These are phyloP conservation scores for Blastobotrys peoriensis DNA, from an alignment of 805 yeast genomes.

Conservation along the genomic window DNA sequence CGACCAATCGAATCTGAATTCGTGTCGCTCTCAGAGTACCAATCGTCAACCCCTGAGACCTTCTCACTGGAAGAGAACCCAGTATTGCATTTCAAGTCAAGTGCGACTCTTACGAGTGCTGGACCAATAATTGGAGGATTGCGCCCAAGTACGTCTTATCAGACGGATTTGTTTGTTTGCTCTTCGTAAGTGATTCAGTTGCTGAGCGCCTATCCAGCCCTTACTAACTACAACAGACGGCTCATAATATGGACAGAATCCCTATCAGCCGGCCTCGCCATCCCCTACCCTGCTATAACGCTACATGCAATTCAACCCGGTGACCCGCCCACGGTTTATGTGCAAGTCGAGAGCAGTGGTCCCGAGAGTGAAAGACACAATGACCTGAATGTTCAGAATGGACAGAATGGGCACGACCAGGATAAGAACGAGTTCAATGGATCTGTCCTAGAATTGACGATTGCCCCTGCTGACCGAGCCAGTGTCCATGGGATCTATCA, in stretches of 20 bases:
- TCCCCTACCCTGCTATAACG: slow-evolving; percentile 21
- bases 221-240: neutral
- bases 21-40: slow-evolving; percentile 25
- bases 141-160: neutral
- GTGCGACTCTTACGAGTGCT: slow-evolving; percentile 7
- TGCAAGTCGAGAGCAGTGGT: slow-evolving; percentile 17
- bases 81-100: slow-evolving; percentile 21
- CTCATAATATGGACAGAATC: slow-evolving; percentile 21
- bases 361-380: neutral
- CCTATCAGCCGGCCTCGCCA: slow-evolving; percentile 13
- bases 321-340: slow-evolving; percentile 12
- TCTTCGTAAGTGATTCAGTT: slow-evolving; percentile 19
- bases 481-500: slow-evolving; percentile 12
- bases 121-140: slow-evolving; percentile 2
- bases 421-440: slow-evolving; percentile 1
- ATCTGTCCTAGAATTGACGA: slow-evolving; percentile 10
- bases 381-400: no score
- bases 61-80: slow-evolving; percentile 31
- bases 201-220: no score
- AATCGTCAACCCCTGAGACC: slow-evolving; percentile 28
- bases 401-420: slow-evolving; percentile 1
- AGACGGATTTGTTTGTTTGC: slow-evolving; percentile 20
- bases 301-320: slow-evolving; percentile 25
- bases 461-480: slow-evolving; percentile 3
- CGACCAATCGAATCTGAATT: slow-evolving; percentile 17